Evolutionary conservation across 2,329 filamentous ascomycete genomes (phyloP), one percentile per base, ranked within the genome.

Genomic region (Aspergillus costaricaensis): DNA sequence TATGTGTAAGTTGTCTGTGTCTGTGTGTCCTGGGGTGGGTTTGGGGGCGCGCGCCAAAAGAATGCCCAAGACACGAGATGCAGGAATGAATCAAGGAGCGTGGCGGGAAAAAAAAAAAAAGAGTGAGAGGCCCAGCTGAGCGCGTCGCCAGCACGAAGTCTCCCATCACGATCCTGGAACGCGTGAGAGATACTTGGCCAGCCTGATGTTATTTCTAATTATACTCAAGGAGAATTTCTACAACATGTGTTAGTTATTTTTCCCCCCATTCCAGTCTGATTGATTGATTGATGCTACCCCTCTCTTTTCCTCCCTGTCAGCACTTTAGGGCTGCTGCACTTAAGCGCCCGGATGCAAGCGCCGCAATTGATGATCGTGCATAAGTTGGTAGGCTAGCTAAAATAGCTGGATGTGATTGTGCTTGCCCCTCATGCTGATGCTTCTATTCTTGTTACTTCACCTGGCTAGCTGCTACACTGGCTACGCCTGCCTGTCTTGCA

Each of bases 61-160:
- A 50, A 50, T 50, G 47, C 47, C 47, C 47, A n/a, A 50, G 53
- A 43, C 53, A 55, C 53, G 53, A 55, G 41, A 47, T 55, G 53
- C 53, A 55, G 53, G 53, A 55, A 55, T 55, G 39, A 55, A 36
- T 36, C 32, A 36, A 36, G 32, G 32, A 36, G 32, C 32, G 32
- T 36, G 12, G 32, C 32, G 32, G 32, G 12, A 36, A 12, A 30
- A 36, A 36, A 36, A 15, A 32, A 32, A 32, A 32, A 14, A 32
- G 6, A 15, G 32, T 14, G 32, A 55, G 41, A 41, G 19, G 27
- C 39, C 23, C 53, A 55, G 53, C 38, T 55, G 32, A 55, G 53
- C 53, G 53, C 53, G 53, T 55, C 39, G 39, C 23, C 53, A 41
- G 39, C 53, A 55, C 32, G 32, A 36, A 36, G 25, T 36, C 32